Evolutionary conservation across 208 protist species (phyloP).

Genomic region (Trypanosoma congolense): DNA sequence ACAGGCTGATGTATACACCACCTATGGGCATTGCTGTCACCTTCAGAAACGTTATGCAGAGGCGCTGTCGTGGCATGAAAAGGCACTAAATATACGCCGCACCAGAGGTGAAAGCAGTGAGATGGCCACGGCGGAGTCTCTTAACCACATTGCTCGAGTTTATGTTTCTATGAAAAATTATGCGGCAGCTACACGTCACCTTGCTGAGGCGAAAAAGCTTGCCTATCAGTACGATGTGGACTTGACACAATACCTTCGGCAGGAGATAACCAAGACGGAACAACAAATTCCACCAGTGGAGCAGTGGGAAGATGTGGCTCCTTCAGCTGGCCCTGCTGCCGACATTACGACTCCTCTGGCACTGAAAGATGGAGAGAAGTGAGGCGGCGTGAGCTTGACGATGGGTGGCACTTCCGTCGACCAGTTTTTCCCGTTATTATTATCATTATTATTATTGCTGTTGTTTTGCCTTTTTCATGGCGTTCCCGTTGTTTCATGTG

Average conservation of each 20-base stretch:
- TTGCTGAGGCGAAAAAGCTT: slow-evolving; percentile 75
- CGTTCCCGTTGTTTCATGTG: too few relatives aligned
- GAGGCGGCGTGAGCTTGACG: too few relatives aligned
- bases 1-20: slow-evolving; percentile 84
- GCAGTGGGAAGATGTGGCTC: slow-evolving; percentile 62
- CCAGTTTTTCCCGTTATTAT: too few relatives aligned
- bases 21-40: slow-evolving; percentile 69
- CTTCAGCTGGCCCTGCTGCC: slow-evolving; percentile 20
- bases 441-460: too few relatives aligned
- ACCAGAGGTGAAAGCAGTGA: slow-evolving; percentile 75
- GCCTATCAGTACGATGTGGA: slow-evolving; percentile 62
- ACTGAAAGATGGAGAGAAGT: neutral
- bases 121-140: slow-evolving; percentile 72
- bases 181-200: slow-evolving; percentile 48
- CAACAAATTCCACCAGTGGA: slow-evolving; percentile 69
- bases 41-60: slow-evolving; percentile 50
- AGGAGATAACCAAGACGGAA: slow-evolving; percentile 77
- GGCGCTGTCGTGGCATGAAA: slow-evolving; percentile 71
- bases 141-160: slow-evolving; percentile 82
- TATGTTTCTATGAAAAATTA: slow-evolving; percentile 67
- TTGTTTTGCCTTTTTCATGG: too few relatives aligned
- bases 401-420: too few relatives aligned
- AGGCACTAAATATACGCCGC: slow-evolving; percentile 83
- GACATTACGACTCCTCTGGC: neutral
- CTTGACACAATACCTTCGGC: slow-evolving; percentile 62